Percentiles rank a stretch among this genome's conserved stretches.
These are phyloP conservation scores for Backusella liffmaniae DNA, from an alignment of 192 early-diverging fungal species.

Conservation along the genomic window DNA sequence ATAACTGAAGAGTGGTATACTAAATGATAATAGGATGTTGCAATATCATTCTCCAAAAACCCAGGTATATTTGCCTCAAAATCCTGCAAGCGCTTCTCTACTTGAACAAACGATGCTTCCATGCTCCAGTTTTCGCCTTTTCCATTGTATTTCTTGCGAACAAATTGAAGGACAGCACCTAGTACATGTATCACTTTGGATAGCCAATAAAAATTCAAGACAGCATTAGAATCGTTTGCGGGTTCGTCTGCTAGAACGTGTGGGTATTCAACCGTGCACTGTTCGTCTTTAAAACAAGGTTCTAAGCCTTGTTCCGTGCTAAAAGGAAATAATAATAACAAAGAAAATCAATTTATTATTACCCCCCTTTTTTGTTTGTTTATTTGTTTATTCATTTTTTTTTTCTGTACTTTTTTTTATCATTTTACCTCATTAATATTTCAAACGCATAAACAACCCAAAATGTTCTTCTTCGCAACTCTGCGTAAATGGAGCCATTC, in stretches of 20 bases:
- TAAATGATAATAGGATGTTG: slow-evolving; percentile 15
- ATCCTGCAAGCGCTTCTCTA: not conserved
- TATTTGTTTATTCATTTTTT: not conserved
- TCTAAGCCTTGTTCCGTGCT: slow-evolving; percentile 31
- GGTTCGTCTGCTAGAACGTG: slow-evolving; percentile 18
- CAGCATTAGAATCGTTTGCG: not conserved
- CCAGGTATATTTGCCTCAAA: not conserved
- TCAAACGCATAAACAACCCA: slow-evolving; percentile 37
- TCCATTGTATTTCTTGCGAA: slow-evolving; percentile 12
- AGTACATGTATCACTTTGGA: slow-evolving; percentile 20
- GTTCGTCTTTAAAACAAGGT: slow-evolving; percentile 12
- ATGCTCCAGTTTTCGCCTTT: not conserved
- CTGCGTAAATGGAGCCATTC: not conserved
- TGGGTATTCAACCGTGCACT: slow-evolving; percentile 27
- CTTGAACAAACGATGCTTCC: not conserved
- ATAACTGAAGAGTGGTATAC: slow-evolving; percentile 20
- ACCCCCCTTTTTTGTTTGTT: not conserved
- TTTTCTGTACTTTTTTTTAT: not conserved
- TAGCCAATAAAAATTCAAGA: slow-evolving; percentile 25
- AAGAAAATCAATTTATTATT: not conserved
- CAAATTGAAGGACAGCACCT: slow-evolving; percentile 16
- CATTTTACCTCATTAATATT: slow-evolving; percentile 26
- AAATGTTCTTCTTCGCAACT: slow-evolving; percentile 24
- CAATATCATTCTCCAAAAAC: not conserved
- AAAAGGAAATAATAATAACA: not conserved